phyloP scores from a whole-genome alignment of 352 stramenopile genomes.

The Pythium brachiatum region DNA sequence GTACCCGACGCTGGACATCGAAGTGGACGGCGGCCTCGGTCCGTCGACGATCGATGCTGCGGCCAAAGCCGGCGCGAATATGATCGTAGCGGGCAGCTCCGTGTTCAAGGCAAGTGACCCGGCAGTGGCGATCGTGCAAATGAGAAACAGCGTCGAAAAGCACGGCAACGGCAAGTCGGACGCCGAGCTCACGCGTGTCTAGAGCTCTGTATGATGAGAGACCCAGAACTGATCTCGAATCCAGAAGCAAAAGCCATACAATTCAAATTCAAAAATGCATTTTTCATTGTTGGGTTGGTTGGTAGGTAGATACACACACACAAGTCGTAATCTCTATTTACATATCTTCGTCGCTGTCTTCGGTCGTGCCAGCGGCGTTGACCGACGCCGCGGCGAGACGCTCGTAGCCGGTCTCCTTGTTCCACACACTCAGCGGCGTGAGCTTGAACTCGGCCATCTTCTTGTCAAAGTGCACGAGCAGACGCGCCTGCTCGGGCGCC shows the following conservation, averaged over 20 bases:
- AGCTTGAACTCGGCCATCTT: constrained; percentile 89
- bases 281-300: constrained; percentile 5
- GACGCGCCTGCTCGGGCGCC: constrained; percentile 94
- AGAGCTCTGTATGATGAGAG: constrained; percentile 4
- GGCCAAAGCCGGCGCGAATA: constrained; percentile 94
- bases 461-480: constrained; percentile 91
- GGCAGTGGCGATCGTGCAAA: constrained; percentile 63
- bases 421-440: constrained; percentile 72
- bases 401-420: constrained; percentile 65
- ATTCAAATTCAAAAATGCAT: constrained; percentile 8
- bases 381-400: constrained; percentile 50
- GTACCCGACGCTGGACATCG: constrained; percentile 95
- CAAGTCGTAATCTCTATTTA: constrained; percentile 26
- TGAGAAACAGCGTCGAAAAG: constrained; percentile 84
- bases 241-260: background rate
- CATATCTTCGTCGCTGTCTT: constrained; percentile 53
- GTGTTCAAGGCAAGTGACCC: constrained; percentile 88
- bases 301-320: constrained; percentile 14
- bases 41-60: constrained; percentile 93
- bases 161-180: constrained; percentile 75
- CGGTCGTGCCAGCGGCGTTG: constrained; percentile 33
- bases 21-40: constrained; percentile 96
- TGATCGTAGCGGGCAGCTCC: constrained; percentile 96
- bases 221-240: background rate
- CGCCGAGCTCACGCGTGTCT: constrained; percentile 56